A percentile compares a stretch with the other conserved stretches of the same genome.
Conservation (phyloP, 306 rosid genomes). For the Echinosophora koreensis region DNA sequence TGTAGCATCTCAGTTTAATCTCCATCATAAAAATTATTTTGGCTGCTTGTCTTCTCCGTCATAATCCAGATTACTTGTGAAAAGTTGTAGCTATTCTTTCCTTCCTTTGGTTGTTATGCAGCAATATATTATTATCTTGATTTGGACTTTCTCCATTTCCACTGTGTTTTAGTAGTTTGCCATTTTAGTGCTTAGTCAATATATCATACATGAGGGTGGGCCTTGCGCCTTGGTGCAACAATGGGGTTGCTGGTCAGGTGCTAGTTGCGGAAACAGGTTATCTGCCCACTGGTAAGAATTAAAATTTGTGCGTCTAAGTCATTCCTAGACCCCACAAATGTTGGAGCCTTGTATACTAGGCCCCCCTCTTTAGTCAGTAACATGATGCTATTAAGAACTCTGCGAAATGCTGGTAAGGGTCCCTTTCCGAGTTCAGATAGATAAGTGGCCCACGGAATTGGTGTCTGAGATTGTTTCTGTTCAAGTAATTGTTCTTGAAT, state of each 20-base stretch:
- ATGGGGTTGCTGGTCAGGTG: conserved; percentile 24
- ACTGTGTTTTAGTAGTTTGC: background rate
- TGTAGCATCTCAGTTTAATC: conserved; percentile 24
- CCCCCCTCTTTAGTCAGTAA: conserved; percentile 2
- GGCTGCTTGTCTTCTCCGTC: conserved; percentile 6
- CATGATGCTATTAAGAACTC: background rate
- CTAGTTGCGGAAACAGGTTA: conserved; percentile 1
- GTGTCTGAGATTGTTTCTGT: conserved; percentile 11
- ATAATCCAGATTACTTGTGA: conserved; percentile 17
- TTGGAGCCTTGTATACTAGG: background rate
- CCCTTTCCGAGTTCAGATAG: conserved; percentile 16
- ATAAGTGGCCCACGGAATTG: background rate
- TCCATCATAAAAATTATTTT: conserved; percentile 8
- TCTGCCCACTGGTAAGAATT: background rate
- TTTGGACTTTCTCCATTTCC: conserved; percentile 2
- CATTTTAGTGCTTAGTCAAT: background rate
- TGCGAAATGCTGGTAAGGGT: background rate
- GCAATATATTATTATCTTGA: conserved; percentile 19
- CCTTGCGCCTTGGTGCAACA: background rate
- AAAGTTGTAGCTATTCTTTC: background rate
- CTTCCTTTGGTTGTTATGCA: conserved; percentile 20
- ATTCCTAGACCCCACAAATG: background rate
- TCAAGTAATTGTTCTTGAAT: conserved; percentile 12
- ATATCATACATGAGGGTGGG: background rate
- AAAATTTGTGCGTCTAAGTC: background rate